Conservation (phyloP, 441 rosid species). For the Euphorbia celastroides region DNA sequence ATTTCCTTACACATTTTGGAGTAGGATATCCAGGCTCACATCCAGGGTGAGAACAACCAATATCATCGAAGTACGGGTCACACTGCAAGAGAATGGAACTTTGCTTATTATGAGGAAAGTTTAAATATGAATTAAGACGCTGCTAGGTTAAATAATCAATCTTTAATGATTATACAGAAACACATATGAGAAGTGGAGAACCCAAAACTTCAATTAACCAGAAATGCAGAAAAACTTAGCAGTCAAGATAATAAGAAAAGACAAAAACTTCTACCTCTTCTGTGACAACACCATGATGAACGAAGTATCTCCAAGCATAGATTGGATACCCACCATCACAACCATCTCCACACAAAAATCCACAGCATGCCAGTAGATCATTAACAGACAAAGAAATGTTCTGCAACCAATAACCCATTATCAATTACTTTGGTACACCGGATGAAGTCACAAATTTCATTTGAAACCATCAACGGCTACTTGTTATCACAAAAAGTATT, state of each 20-base stretch:
- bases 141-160: neutral
- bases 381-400: constrained; percentile 82
- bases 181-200: constrained; percentile 1
- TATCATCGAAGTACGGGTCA: constrained; percentile 80
- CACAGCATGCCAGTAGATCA: constrained; percentile 94
- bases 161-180: constrained; percentile 1
- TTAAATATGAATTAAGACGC: constrained; percentile 13
- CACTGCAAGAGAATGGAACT: constrained; percentile 42
- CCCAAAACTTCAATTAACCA: neutral
- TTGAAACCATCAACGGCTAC: neutral
- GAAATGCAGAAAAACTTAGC: neutral
- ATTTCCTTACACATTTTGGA: constrained; percentile 72
- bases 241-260: neutral
- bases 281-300: constrained; percentile 71
- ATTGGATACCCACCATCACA: constrained; percentile 87
- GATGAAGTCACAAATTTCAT: neutral
- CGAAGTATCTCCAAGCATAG: constrained; percentile 76
- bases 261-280: constrained; percentile 53
- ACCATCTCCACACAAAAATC: constrained; percentile 84
- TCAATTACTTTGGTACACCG: neutral
- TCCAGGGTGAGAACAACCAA: constrained; percentile 93
- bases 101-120: constrained; percentile 7
- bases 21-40: constrained; percentile 91
- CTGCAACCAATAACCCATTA: constrained; percentile 20
- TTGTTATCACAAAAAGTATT: constrained; percentile 22